Evolutionary conservation across 108 stramenopile genomes (phyloP).

Genomic region (Cyclotella atomus): DNA sequence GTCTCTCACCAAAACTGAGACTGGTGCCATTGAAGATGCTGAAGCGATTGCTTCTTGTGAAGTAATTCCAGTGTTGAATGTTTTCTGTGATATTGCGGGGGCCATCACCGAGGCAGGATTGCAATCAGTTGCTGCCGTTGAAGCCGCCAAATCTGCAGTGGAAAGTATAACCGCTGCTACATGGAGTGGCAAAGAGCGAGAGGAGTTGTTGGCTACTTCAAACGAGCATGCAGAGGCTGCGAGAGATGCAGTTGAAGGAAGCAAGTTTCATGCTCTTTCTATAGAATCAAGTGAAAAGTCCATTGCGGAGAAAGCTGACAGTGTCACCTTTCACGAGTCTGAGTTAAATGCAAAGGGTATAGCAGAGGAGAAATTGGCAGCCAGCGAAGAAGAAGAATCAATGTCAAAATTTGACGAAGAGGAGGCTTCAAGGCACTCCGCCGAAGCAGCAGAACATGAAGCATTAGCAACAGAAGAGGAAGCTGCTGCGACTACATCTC

Average conservation of each 20-base stretch:
- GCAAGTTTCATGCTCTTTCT: slow-evolving; percentile 14
- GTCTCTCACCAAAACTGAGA: slow-evolving; percentile 21
- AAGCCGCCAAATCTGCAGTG: slow-evolving; percentile 34
- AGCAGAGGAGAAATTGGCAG: slow-evolving; percentile 17
- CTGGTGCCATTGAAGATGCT: slow-evolving; percentile 24
- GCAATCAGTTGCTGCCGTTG: slow-evolving; percentile 25
- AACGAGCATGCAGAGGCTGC: slow-evolving; percentile 28
- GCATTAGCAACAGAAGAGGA: slow-evolving; percentile 24
- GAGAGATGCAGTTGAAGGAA: slow-evolving; percentile 11
- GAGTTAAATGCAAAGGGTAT: slow-evolving; percentile 5
- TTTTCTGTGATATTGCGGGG: slow-evolving; percentile 34
- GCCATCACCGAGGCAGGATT: slow-evolving; percentile 30
- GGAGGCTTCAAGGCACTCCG: slow-evolving; percentile 19
- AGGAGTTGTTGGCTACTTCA: slow-evolving; percentile 8
- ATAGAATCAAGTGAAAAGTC: slow-evolving; percentile 21
- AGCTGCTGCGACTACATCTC: slow-evolving; percentile 3
- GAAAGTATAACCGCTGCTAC: slow-evolving; percentile 21
- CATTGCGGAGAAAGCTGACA: slow-evolving; percentile 4
- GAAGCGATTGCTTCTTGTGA: slow-evolving; percentile 34
- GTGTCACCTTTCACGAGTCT: slow-evolving; percentile 5
- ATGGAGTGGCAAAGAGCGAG: slow-evolving; percentile 19
- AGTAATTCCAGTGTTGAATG: slow-evolving; percentile 21
- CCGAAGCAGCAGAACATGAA: slow-evolving; percentile 29
- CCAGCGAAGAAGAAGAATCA: slow-evolving; percentile 23
- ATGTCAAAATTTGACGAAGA: slow-evolving; percentile 28